These are phyloP conservation scores for Cytospora chrysosperma DNA, from an alignment of 2,329 filamentous ascomycete species.

Conservation along the genomic window DNA sequence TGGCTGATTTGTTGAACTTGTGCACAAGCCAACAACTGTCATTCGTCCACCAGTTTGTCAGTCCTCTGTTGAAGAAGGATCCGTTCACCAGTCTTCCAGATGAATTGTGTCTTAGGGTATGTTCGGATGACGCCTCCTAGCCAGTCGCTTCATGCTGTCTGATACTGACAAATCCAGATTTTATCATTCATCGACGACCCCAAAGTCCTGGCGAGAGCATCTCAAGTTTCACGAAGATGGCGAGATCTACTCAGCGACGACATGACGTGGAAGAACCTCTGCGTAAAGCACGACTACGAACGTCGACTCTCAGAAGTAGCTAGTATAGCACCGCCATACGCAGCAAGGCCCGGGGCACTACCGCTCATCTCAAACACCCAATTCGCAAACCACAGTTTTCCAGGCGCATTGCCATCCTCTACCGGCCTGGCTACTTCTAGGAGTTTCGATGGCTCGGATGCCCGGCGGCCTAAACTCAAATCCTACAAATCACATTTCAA, in stretches of 20 bases:
- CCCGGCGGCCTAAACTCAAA: slow-evolving; percentile 62
- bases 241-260: slow-evolving; percentile 91
- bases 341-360: slow-evolving; percentile 34
- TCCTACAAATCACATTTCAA: slow-evolving; percentile 98
- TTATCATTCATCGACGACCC: slow-evolving; percentile 97
- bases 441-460: slow-evolving; percentile 53
- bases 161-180: slow-evolving; percentile 57
- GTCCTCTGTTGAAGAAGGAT: slow-evolving; percentile 91
- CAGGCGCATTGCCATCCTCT: slow-evolving; percentile 41
- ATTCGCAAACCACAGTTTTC: slow-evolving; percentile 42
- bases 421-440: slow-evolving; percentile 43
- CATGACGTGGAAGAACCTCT: slow-evolving; percentile 97
- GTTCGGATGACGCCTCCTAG: slow-evolving; percentile 31
- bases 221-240: slow-evolving; percentile 95
- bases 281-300: slow-evolving; percentile 90
- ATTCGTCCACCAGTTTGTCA: slow-evolving; percentile 95
- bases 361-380: slow-evolving; percentile 36
- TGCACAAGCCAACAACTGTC: slow-evolving; percentile 94
- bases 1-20: slow-evolving; percentile 86
- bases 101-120: slow-evolving; percentile 84
- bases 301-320: slow-evolving; percentile 55
- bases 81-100: slow-evolving; percentile 90
- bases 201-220: slow-evolving; percentile 86
- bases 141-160: neutral
- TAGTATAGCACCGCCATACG: slow-evolving; percentile 33